Base-by-base conservation (phyloP, 495 filamentous ascomycete species). In the Aspergillus campestris region DNA sequence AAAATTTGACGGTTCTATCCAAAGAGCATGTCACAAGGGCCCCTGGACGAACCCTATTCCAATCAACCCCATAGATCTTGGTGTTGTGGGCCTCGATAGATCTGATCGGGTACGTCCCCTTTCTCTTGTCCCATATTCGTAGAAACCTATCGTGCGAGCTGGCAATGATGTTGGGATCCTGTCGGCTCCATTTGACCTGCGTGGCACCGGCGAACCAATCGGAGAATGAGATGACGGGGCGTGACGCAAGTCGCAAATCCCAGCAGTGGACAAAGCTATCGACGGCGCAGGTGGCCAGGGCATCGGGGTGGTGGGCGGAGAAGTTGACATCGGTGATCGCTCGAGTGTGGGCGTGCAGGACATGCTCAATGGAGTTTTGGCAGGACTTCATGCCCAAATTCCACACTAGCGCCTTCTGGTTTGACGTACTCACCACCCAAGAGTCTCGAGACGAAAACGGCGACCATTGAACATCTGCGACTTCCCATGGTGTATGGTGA, bases 251-350 rank as follows among this genome's bases (percentile, higher is more conserved):
- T 12, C 91, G 78, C 13, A 97, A 65, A 65, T 97, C 91, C 90
- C 91, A 97, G 48, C 84, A 89, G 61, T 92, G 85, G 5, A 97
- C 83, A 61, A 89, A 94, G 34, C 88, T 92, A 65, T 97, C 91
- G 14, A 97, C 84, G 6, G 86, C 82, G 59, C 91, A 95, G 8
- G 91, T 95, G 2, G 91, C 87, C 12, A 97, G 74, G 31, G 87
- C 72, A 51, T 95, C 89, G 1, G 89, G 85, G 61, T 95, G 83
- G 57, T 94, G 87, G 0, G 91, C 90, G 0, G 86, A 92, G 61
- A 95, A 97, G 59, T 97, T 97, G 61, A 95, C 89, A 56, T 97
- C 91, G 10, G 90, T 95, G 43, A 97, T 97, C 44, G 90, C 89
- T 38, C 91, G 75, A 1, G 79, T 84, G 61, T 97, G 91, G 9